Evolutionary conservation across 192 early-diverging fungal genomes (phyloP).

Genomic region (Obelidium mucronatum): DNA sequence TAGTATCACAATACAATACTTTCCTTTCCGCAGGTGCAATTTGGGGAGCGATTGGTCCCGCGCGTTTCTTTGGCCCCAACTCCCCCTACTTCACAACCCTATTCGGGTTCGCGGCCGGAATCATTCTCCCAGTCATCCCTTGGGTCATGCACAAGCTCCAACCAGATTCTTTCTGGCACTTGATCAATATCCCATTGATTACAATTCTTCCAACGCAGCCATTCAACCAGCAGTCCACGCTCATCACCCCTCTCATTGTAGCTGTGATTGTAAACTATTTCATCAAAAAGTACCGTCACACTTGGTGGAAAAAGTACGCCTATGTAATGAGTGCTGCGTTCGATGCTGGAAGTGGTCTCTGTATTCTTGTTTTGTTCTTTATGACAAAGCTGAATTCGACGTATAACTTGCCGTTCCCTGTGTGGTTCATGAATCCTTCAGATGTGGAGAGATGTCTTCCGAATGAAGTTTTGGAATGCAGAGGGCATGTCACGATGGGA

Average conservation of each 20-base stretch:
- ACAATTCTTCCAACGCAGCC: background rate
- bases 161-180: conserved; percentile 16
- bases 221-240: background rate
- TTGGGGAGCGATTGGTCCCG: conserved; percentile 68
- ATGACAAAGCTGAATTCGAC: background rate
- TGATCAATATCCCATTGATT: conserved; percentile 19
- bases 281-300: conserved; percentile 41
- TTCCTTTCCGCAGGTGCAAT: conserved; percentile 38
- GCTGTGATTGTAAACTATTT: conserved; percentile 32
- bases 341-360: conserved; percentile 63
- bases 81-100: conserved; percentile 33
- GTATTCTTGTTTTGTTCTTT: conserved; percentile 28
- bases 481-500: background rate
- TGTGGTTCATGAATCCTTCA: conserved; percentile 2
- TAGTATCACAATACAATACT: conserved; percentile 13
- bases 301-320: conserved; percentile 73
- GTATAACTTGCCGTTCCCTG: conserved; percentile 1
- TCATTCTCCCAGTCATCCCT: conserved; percentile 45
- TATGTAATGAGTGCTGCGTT: conserved; percentile 68
- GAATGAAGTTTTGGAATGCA: background rate
- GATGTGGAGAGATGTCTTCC: conserved; percentile 16
- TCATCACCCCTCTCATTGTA: conserved; percentile 13
- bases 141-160: conserved; percentile 51
- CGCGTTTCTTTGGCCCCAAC: conserved; percentile 57
- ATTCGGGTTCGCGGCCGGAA: conserved; percentile 37